phyloP scores from a whole-genome alignment of 1,139 yeast species.

The Protomyces inundatus region DNA sequence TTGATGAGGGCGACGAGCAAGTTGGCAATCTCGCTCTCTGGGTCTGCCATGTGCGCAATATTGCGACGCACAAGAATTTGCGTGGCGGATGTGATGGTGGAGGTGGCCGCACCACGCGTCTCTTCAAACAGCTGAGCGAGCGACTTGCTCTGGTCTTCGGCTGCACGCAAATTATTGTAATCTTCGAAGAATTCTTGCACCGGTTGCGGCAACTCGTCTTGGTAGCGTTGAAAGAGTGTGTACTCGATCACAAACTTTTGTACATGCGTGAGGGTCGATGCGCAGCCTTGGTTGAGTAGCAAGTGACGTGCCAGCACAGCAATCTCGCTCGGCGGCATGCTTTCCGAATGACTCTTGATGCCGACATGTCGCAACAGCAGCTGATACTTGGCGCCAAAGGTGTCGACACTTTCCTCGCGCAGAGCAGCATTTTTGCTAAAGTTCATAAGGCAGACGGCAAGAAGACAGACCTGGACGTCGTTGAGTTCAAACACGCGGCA shows the following conservation, averaged over 20 bases:
- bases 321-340: background rate
- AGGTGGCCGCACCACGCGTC: slow-evolving; percentile 20
- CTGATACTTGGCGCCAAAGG: slow-evolving; percentile 5
- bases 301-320: slow-evolving; percentile 4
- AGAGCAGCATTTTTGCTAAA: background rate
- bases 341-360: background rate
- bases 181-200: slow-evolving; percentile 9
- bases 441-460: slow-evolving; percentile 1
- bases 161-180: slow-evolving; percentile 2
- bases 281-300: background rate
- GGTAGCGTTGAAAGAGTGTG: slow-evolving; percentile 12
- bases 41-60: background rate
- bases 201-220: slow-evolving; percentile 1
- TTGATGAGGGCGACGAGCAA: slow-evolving; percentile 5
- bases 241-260: slow-evolving; percentile 22
- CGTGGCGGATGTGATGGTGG: slow-evolving; percentile 1
- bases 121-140: slow-evolving; percentile 19
- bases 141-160: slow-evolving; percentile 12
- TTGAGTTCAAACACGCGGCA: background rate
- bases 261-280: background rate
- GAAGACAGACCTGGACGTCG: slow-evolving; percentile 1
- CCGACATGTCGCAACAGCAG: slow-evolving; percentile 7
- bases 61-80: slow-evolving; percentile 4
- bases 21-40: slow-evolving; percentile 8
- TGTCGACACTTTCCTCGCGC: background rate